Evolutionary conservation across 805 yeast genomes (phyloP), one percentile per base, ranked within the genome.

Genomic region (Candida vaughaniae): DNA sequence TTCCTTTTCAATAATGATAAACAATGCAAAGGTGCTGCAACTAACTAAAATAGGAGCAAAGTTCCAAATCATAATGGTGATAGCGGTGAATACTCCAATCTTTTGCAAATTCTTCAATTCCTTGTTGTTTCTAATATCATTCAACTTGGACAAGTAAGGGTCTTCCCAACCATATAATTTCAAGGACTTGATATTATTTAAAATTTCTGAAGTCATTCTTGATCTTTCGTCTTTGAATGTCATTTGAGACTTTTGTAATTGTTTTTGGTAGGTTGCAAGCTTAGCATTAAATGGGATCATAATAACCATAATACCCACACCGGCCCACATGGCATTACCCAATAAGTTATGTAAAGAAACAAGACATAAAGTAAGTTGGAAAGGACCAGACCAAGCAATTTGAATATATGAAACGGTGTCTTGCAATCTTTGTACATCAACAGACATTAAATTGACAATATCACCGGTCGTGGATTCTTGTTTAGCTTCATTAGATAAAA

Each of bases 291-390:
- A 53, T 4, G 96, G 96, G 47, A 89, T 78, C 76, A 88, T 80
- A 20, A 88, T 52, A 3, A 80, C 54, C 77, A 90, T 78, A 40
- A 91, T 79, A 22, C 75, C 61, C 10, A 91, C 95, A 58, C 98
- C 98, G 28, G 95, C 83, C 95, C 96, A 87, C 95, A 90, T 89
- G n/a, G 93, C 77, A 41, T 80, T 77, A 25, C 96, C 96, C 39
- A 90, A 61, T 30, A 90, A 63, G 3, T 76, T 73, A 58, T 88
- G 77, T 36, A 90, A 69, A 1, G 93, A 82, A 29, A 73, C 59
- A 43, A 90, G 69, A 69, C 97, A 88, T 39, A 90, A 62, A 16
- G 73, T 52, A 47, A 90, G 79, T 62, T 90, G 96, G 63, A 89
- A 84, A 1, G 97, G 97, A 33, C 95, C 95, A 1, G 95, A 87